These are phyloP conservation scores for Brettanomyces naardenensis DNA, from an alignment of 805 yeast species.

Conservation along the genomic window DNA sequence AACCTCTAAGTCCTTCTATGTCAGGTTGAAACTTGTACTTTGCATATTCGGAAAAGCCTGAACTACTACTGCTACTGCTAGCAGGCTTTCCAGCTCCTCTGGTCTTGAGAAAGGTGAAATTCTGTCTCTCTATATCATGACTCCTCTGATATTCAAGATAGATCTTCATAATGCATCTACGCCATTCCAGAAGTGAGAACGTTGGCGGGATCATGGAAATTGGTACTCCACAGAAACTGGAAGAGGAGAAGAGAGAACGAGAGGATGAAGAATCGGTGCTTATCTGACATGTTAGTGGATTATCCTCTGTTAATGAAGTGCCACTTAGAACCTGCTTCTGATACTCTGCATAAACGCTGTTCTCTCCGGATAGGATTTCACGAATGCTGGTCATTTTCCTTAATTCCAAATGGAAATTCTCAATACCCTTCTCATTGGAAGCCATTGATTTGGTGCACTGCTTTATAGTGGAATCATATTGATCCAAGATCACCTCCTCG, in stretches of 20 bases:
- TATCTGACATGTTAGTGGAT: constrained; percentile 11
- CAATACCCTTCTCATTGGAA: background rate
- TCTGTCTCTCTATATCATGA: constrained; percentile 3
- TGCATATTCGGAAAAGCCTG: constrained; percentile 9
- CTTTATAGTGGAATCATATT: background rate
- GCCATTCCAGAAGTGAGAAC: constrained; percentile 18
- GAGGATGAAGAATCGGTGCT: constrained; percentile 1
- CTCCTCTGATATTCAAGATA: constrained; percentile 11
- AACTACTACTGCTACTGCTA: background rate
- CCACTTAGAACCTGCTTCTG: background rate
- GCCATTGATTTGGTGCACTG: background rate
- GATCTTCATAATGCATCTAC: constrained; percentile 13
- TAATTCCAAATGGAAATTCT: background rate
- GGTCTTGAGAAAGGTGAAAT: constrained; percentile 4
- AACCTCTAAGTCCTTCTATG: constrained; percentile 16
- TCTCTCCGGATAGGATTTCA: background rate
- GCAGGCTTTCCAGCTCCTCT: background rate
- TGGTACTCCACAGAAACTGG: constrained; percentile 3
- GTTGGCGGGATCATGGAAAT: constrained; percentile 19
- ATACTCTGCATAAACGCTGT: background rate
- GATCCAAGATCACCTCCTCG: background rate
- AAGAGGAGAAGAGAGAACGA: background rate
- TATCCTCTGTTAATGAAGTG: constrained; percentile 13
- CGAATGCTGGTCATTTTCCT: background rate
- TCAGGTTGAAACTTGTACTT: constrained; percentile 12